Evolutionary conservation across 805 yeast species (phyloP), one percentile per base, ranked within the genome.

Genomic region (Lipomyces anomalus): DNA sequence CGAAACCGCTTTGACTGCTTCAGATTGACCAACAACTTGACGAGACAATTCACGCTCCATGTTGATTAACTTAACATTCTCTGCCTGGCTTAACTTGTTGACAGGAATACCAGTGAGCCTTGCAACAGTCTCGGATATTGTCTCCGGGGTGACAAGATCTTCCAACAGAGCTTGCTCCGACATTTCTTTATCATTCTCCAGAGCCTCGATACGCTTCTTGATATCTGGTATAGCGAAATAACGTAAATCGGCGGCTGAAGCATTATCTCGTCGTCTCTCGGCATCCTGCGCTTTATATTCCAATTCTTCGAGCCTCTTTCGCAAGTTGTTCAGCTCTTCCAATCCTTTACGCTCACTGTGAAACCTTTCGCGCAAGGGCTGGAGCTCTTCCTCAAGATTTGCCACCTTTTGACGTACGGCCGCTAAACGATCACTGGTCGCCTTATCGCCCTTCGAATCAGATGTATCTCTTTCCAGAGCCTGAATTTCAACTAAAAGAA

Each of bases 171-270:
- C 69, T 41, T 79, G 80, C 5, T 76, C 75, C 43, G 74, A 72
- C 42, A 74, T 71, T 57, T 79, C 85, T 61, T 85, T 94, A 59
- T 83, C 88, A 46, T 72, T 63, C 67, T 92, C 98, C 48, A 89
- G 72, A 56, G 76, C 79, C 41, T 59, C 79, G 52, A 92, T 90
- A 61, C 80, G 80, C 58, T 76, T 75, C 67, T 82, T 74, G 47
- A 92, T 73, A 60, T 90, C 96, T 6, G 98, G 98, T 61, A 92
- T 92, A 22, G 97, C 98, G 72, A 87, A 92, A 72, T 89, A 92
- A 66, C 95, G 78, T 65, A 92, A 75, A 67, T 92, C 98, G 18
- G 98, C 97, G 43, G 94, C 95, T 7, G 96, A 76, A 4, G 83
- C 90, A 28, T 88, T 86, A 64, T 92, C 98, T 54, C 85, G 85